These are phyloP conservation scores for Lentinula sp. DNA, from an alignment of 768 basidiomycete genomes.

Conservation along the genomic window DNA sequence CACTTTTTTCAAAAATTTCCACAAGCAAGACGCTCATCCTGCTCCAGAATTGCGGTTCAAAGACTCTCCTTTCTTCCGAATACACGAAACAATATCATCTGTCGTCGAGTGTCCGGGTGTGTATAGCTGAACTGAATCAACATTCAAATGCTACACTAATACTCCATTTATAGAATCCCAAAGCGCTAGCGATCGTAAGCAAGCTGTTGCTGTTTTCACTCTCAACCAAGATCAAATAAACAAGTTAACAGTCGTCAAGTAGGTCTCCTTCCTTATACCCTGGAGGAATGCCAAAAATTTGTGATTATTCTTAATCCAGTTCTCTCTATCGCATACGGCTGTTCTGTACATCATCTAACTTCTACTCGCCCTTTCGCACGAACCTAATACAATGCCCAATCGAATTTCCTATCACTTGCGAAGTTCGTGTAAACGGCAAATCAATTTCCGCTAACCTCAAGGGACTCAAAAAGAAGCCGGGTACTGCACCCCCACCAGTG, in stretches of 20 bases:
- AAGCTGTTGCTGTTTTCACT: constrained; percentile 54
- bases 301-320: constrained; percentile 25
- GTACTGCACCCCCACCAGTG: constrained; percentile 89
- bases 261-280: constrained; percentile 14
- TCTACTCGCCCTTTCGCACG: constrained; percentile 56
- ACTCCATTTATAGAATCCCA: constrained; percentile 52
- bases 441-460: constrained; percentile 73
- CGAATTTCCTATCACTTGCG: constrained; percentile 89
- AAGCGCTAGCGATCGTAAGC: constrained; percentile 71
- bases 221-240: constrained; percentile 57
- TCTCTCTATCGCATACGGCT: constrained; percentile 75
- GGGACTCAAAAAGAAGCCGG: constrained; percentile 92
- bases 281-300: background rate
- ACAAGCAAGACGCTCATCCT: constrained; percentile 9
- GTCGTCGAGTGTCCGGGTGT: constrained; percentile 77
- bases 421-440: constrained; percentile 78
- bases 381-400: constrained; percentile 58
- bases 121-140: constrained; percentile 7
- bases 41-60: constrained; percentile 66
- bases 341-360: constrained; percentile 83
- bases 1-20: constrained; percentile 6
- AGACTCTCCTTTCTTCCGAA: constrained; percentile 68
- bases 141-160: constrained; percentile 4
- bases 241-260: constrained; percentile 58
- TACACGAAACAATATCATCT: constrained; percentile 59